Evolutionary conservation across 129 eudicot genomes (phyloP).

Genomic region (Kitagawia praeruptora): DNA sequence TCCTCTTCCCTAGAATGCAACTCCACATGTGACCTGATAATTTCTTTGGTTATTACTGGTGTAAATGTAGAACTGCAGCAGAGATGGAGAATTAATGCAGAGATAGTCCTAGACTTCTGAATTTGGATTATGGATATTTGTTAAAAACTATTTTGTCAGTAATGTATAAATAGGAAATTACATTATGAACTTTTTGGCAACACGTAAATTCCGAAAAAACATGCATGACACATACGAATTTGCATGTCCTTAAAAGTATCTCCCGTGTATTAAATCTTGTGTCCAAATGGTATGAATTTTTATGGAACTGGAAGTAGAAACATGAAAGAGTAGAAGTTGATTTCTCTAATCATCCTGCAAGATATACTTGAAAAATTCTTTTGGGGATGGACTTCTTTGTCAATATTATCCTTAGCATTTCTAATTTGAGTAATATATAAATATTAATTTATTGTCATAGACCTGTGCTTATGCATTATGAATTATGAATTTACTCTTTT

Average conservation of each 20-base stretch:
- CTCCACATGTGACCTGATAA: not conserved
- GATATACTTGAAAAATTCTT: not conserved
- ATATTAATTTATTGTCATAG: not conserved
- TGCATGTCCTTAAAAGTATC: not conserved
- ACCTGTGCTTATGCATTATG: not conserved
- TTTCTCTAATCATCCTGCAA: slow-evolving; percentile 1
- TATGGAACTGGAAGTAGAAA: not conserved
- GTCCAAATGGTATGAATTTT: not conserved
- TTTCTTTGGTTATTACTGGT: not conserved
- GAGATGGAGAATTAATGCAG: not conserved
- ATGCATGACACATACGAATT: not conserved
- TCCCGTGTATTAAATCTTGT: not conserved
- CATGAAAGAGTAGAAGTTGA: not conserved
- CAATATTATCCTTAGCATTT: not conserved
- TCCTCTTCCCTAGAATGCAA: not conserved
- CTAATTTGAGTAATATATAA: not conserved
- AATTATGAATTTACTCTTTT: not conserved
- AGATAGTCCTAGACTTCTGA: not conserved
- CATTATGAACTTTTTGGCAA: not conserved
- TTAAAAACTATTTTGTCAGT: not conserved
- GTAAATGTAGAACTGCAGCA: not conserved
- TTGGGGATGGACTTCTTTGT: not conserved
- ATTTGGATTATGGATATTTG: not conserved
- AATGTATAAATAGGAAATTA: not conserved
- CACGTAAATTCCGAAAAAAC: not conserved